Percentiles rank a stretch among this genome's conserved stretches.
These are phyloP conservation scores for Termitomyces eurrhizus DNA, from an alignment of 768 basidiomycete genomes.

Conservation along the genomic window DNA sequence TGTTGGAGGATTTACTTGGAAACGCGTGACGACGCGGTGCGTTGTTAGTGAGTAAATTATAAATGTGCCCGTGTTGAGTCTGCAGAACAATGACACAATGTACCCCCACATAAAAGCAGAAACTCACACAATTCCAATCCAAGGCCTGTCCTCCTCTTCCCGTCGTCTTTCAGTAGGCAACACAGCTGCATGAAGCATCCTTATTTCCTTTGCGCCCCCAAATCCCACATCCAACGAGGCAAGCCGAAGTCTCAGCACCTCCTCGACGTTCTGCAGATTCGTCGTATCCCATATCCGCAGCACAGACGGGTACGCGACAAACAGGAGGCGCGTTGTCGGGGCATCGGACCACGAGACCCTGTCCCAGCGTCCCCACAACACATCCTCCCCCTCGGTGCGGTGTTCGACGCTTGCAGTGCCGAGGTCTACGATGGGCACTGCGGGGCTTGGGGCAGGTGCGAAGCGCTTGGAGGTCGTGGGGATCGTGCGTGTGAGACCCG, in stretches of 20 bases:
- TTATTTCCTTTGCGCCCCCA: neutral
- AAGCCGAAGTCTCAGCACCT: no score
- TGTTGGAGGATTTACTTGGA: slow-evolving; percentile 25
- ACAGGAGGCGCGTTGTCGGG: slow-evolving; percentile 4
- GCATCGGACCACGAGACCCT: neutral
- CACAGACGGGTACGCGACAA: slow-evolving; percentile 42
- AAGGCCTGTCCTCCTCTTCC: slow-evolving; percentile 23
- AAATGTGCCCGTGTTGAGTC: slow-evolving; percentile 7
- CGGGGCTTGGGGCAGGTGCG: slow-evolving; percentile 6
- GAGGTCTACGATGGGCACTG: slow-evolving; percentile 12
- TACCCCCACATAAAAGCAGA: neutral
- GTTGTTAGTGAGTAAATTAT: slow-evolving; percentile 12
- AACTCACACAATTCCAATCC: slow-evolving; percentile 31
- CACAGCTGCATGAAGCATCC: slow-evolving; percentile 35
- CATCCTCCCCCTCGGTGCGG: neutral
- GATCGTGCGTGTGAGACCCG: slow-evolving; percentile 5
- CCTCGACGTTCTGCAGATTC: no score
- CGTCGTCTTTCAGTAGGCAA: slow-evolving; percentile 24
- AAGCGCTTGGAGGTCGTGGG: slow-evolving; percentile 1
- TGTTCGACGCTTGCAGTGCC: slow-evolving; percentile 1
- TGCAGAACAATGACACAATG: slow-evolving; percentile 17
- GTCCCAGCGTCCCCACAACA: neutral
- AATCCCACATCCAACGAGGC: slow-evolving; percentile 11
- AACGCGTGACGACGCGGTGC: slow-evolving; percentile 47
- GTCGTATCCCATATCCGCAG: slow-evolving; percentile 55